These are phyloP conservation scores for Plantago ovata DNA, from an alignment of 257 asterid genomes.

Conservation along the genomic window DNA sequence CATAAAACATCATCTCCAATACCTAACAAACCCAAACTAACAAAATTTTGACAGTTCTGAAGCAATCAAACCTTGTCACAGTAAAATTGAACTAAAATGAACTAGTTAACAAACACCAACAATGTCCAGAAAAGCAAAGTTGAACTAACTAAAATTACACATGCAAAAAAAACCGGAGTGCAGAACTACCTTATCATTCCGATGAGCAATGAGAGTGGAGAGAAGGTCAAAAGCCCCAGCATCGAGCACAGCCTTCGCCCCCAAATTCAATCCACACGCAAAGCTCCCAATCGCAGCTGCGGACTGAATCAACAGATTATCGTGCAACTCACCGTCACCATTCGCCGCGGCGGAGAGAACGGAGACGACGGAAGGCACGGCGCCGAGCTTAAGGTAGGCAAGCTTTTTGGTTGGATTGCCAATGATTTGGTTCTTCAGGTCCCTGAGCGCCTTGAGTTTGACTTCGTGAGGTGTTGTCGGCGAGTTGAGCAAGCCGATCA, in stretches of 20 bases:
- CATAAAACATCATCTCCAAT: too few species aligned
- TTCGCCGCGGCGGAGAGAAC: conserved; percentile 42
- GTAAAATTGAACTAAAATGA: too few species aligned
- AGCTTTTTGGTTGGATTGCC: conserved; percentile 89
- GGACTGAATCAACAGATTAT: conserved; percentile 55
- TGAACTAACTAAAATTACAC: conserved; percentile 11
- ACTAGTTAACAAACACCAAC: too few species aligned
- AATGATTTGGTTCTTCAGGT: conserved; percentile 82
- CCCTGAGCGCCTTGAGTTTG: conserved; percentile 72
- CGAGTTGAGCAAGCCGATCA: conserved; percentile 58
- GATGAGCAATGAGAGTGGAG: conserved; percentile 55
- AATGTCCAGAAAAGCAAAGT: too few species aligned
- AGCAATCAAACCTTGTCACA: too few species aligned
- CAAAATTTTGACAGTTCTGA: too few species aligned
- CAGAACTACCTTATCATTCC: conserved; percentile 56
- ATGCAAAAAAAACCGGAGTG: neutral
- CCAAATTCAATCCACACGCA: conserved; percentile 82
- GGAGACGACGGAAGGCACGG: conserved; percentile 66
- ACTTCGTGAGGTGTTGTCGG: conserved; percentile 33
- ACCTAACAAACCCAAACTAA: too few species aligned
- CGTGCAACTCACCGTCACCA: conserved; percentile 36
- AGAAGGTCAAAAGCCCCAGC: conserved; percentile 74
- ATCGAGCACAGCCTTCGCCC: conserved; percentile 80
- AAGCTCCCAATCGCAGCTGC: conserved; percentile 89
- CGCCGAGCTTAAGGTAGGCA: conserved; percentile 74